Evolutionary conservation across 441 rosid species (phyloP), one percentile per base, ranked within the genome.

Genomic region (Euphorbia corollata): DNA sequence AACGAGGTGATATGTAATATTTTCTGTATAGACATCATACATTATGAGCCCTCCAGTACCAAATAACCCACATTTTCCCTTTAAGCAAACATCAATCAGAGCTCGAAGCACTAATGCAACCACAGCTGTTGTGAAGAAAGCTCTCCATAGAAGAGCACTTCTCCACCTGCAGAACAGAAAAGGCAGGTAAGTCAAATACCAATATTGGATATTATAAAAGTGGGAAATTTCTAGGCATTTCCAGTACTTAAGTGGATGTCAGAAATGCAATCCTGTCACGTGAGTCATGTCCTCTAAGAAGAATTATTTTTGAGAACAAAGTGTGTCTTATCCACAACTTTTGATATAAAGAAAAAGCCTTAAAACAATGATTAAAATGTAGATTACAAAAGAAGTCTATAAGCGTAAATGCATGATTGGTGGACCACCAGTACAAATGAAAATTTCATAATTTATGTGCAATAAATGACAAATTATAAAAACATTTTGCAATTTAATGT

Each of bases 1-100:
- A 32, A 34, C 48, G 7, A 92, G 73, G 80, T 86, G 91, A 78
- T 89, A 89, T 2, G 95, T 80, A 15, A 82, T 45, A 75, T 76
- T 77, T 50, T 73, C 81, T 62, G 98, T 87, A 70, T 85, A 85
- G 63, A 76, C 96, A 77, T 92, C 96, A 34, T 74, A 92, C 92
- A 87, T 85, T 70, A 92, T 92, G 41, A 92, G 77, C 36, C 98
- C 98, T 13, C 98, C 96, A 68, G 78, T 85, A 60, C 98, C 98
- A 80, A 92, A 92, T 64, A 85, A 76, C 22, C 98, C 96, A 23
- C 98, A 92, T 67, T 86, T 82, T 34, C 92, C 96, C 65, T 86
- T 85, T 61, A 79, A 69, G 69, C 98, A 92, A 48, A 85, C 75
- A 72, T 92, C 98, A 58, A 92, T 92, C 22, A 89, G 74, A 71